Conservation (phyloP, 768 basidiomycete genomes). For the Nidularia sp. region DNA sequence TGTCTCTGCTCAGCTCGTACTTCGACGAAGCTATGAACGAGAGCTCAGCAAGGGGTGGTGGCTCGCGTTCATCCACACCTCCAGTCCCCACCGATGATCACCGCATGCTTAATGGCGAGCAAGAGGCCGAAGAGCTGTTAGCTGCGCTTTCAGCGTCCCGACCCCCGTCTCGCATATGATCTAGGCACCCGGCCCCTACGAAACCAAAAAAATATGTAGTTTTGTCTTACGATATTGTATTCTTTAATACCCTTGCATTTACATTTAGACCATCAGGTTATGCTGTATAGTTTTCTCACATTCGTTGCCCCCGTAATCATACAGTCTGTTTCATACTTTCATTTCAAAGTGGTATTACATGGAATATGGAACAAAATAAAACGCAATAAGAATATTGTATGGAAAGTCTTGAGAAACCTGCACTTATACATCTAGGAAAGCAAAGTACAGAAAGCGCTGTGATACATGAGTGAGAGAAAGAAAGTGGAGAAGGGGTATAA, state of each 20-base stretch:
- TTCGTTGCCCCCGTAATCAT: neutral
- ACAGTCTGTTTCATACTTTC: neutral
- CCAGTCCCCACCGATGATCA: slow-evolving; percentile 3
- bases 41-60: slow-evolving; percentile 7
- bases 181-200: neutral
- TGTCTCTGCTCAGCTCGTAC: slow-evolving; percentile 41
- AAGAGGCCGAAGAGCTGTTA: neutral
- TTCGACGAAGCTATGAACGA: slow-evolving; percentile 25
- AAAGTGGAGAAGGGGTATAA: neutral
- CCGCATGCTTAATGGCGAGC: neutral
- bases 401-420: neutral
- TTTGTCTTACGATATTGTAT: neutral
- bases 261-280: neutral
- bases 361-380: neutral
- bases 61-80: neutral
- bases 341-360: neutral
- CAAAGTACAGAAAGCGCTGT: neutral
- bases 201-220: neutral
- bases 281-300: neutral
- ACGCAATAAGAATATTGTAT: neutral
- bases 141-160: neutral
- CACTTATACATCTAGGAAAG: neutral
- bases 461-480: neutral
- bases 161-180: neutral
- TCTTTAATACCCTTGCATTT: neutral